Conservation (phyloP, 1,284 basidiomycete genomes). For the Cutaneotrichosporon spelunceum region DNA sequence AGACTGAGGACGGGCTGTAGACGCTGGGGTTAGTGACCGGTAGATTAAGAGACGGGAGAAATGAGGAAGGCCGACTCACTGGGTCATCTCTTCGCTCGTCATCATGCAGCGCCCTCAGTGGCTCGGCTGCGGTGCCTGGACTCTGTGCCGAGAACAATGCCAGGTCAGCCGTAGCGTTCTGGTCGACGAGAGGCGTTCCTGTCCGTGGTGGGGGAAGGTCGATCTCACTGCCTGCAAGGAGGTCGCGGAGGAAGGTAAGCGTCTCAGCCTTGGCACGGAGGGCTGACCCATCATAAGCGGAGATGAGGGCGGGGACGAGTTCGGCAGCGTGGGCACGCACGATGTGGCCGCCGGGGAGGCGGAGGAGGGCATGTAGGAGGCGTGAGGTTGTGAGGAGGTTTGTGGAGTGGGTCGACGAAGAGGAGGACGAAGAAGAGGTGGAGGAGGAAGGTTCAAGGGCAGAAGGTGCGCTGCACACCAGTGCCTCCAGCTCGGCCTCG, state of each 20-base stretch:
- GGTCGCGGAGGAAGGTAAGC: constrained; percentile 28
- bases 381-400: constrained; percentile 9
- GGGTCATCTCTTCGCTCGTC: constrained; percentile 28
- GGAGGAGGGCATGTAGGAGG: constrained; percentile 19
- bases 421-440: too few species aligned
- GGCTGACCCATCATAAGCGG: constrained; percentile 21
- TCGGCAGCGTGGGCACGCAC: constrained; percentile 7
- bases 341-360: constrained; percentile 5
- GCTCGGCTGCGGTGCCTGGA: constrained; percentile 11
- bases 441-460: not conserved
- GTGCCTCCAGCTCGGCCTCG: not conserved
- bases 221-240: constrained; percentile 26
- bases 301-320: constrained; percentile 28
- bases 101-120: constrained; percentile 21
- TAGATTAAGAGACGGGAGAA: not conserved
- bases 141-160: constrained; percentile 17
- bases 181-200: constrained; percentile 20
- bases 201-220: constrained; percentile 13
- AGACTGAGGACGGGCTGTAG: constrained; percentile 32
- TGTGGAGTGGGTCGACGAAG: too few species aligned
- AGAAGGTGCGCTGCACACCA: not conserved
- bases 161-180: constrained; percentile 23
- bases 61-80: constrained; percentile 2
- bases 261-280: constrained; percentile 28
- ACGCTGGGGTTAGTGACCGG: constrained; percentile 25